Evolutionary conservation across 441 rosid genomes (phyloP), one percentile per base, ranked within the genome.

Genomic region (Dalechampia spathulata): DNA sequence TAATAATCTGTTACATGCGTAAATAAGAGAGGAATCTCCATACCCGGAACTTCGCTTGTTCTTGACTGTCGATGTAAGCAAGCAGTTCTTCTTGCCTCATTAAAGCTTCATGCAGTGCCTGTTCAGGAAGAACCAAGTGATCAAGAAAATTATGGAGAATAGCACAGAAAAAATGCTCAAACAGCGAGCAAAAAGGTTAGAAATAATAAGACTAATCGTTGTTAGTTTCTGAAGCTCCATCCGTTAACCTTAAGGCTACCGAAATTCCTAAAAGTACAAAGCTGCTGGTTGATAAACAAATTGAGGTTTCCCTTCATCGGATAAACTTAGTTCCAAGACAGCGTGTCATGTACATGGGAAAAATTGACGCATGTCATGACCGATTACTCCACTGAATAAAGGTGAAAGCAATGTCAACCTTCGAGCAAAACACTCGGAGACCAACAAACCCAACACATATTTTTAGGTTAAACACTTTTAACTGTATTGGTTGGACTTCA

Each of bases 41-140:
- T 71, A 94, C 98, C 86, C 74, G 75, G 36, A 51, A 65, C 53
- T 73, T 82, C 66, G 87, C 95, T 66, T 77, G 84, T 69, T 75
- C 87, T 74, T 91, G 93, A 49, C 87, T 65, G 69, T 91, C 96
- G 49, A 91, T 84, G 64, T 86, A 88, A 2, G 91, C 96, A 15
- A 88, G 93, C 65, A 88, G 64, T 55, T 91, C 98, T 62, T 93
- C 99, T 74, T 90, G 99, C 75, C 78, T 83, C 90, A 93, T 90
- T 57, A 82, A 72, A 61, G 97, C 90, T 49, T 91, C 93, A 57
- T 83, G 79, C 39, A 91, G 80, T 40, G 98, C 95, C 96, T 90
- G 73, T 34, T 44, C 55, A 47, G 41, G 25, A 57, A 55, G 16
- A 32, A 59, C 14, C 40, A 30, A 28, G 46, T 39, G 40, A 25